Base-by-base conservation (phyloP, 2,329 filamentous ascomycete genomes). In the Grosmannia huntii region DNA sequence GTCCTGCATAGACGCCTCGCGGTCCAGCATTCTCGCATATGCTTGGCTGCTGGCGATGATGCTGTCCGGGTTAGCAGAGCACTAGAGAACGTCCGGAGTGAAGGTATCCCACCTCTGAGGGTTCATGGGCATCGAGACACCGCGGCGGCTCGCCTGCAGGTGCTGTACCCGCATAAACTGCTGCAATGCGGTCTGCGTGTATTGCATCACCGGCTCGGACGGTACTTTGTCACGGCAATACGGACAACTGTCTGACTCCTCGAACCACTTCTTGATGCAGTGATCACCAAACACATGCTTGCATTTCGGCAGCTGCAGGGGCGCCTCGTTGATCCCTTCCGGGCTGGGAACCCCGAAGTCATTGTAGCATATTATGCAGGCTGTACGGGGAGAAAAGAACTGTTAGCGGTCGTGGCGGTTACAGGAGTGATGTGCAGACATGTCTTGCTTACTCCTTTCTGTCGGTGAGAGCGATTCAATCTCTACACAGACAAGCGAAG, bases 211-310 rank as follows among this genome's bases (percentile, higher is more conserved):
- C 27, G 68, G 65, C 59, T 83, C 77, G 2, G 80, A 78, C 3
- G 75, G 79, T 27, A 86, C 71, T 64, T 83, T 82, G 61, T 82
- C 76, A 28, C 83, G 77, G 67, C 83, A 86, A 64, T 85, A 85
- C 0, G 83, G 83, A 62, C 83, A 86, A 57, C 74, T 83, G 63
- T 83, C 77, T 1, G 80, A 80, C 52, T 84, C 80, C 56, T 80
- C 74, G 49, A 86, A 76, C 83, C 83, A 86, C 63, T 81, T 84
- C 66, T 80, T 82, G 62, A 86, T 82, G 66, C 83, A 86, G 63
- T 78, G 74, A 58, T 84, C 76, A 21, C 83, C 83, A 66, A 86
- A 86, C 7, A 85, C 68, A 63, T 86, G 83, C 62, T 79, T 81
- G 72, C 83, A 86, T 62, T 75, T 78, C 2, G 83, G 82, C 21